phyloP scores from a whole-genome alignment of 805 yeast species.

The Candida sanyiensis region DNA sequence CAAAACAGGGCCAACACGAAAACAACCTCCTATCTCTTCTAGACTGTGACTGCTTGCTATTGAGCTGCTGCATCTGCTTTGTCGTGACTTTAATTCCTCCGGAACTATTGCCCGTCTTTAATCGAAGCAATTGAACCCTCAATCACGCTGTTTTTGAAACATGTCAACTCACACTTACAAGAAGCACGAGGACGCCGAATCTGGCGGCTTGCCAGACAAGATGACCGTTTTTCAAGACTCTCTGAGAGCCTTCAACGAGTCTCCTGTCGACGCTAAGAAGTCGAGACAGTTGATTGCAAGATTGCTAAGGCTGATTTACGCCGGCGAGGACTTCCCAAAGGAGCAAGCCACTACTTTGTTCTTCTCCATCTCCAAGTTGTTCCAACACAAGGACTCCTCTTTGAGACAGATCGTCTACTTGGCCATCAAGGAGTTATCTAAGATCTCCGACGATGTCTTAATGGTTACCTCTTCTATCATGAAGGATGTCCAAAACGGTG shows the following conservation, averaged over 20 bases:
- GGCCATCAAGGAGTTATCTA: slow-evolving; percentile 86
- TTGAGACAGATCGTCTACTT: slow-evolving; percentile 91
- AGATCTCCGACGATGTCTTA: slow-evolving; percentile 82
- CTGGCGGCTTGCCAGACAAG: slow-evolving; percentile 75
- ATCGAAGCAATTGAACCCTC: slow-evolving; percentile 1
- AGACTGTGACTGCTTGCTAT: neutral
- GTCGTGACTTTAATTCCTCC: neutral
- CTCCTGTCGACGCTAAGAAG: slow-evolving; percentile 82
- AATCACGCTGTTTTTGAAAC: slow-evolving; percentile 1
- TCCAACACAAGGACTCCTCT: slow-evolving; percentile 83
- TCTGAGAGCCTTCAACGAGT: slow-evolving; percentile 83
- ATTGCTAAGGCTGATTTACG: slow-evolving; percentile 71
- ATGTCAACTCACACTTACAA: slow-evolving; percentile 86
- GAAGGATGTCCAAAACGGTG: slow-evolving; percentile 95
- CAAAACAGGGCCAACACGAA: neutral
- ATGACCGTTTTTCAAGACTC: slow-evolving; percentile 98
- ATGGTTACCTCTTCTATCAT: slow-evolving; percentile 98
- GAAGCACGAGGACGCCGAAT: slow-evolving; percentile 71
- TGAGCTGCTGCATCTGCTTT: neutral
- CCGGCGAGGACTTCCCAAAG: slow-evolving; percentile 82
- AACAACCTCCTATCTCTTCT: neutral
- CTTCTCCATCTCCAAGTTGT: slow-evolving; percentile 88
- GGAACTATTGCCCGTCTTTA: neutral
- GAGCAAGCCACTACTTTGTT: slow-evolving; percentile 89
- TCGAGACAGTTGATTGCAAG: slow-evolving; percentile 81